Evolutionary conservation across 1,284 basidiomycete species (phyloP).

Genomic region (Melampsora larici-populina): DNA sequence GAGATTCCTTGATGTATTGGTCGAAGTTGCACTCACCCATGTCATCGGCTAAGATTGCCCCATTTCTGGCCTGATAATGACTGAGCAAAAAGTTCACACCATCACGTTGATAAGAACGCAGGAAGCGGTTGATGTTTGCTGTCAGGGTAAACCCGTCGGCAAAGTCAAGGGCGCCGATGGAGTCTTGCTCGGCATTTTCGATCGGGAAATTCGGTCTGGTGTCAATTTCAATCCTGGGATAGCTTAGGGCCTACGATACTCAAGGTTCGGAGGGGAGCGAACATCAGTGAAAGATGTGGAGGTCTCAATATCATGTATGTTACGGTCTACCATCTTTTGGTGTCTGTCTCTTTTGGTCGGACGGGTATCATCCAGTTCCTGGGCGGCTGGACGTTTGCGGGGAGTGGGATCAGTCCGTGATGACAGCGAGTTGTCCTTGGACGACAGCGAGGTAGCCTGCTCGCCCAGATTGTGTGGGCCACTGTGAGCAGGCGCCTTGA

Average conservation of each 20-base stretch:
- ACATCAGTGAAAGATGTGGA: neutral
- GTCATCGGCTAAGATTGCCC: slow-evolving; percentile 35
- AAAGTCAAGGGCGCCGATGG: slow-evolving; percentile 7
- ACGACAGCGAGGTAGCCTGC: neutral
- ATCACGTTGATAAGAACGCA: slow-evolving; percentile 40
- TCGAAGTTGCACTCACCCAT: slow-evolving; percentile 26
- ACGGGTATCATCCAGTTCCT: neutral
- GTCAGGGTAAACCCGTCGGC: slow-evolving; percentile 9
- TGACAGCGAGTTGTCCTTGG: neutral
- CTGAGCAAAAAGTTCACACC: slow-evolving; percentile 39
- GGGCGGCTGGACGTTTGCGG: neutral
- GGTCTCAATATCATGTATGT: neutral
- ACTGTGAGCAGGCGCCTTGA: neutral
- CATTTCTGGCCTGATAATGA: slow-evolving; percentile 20
- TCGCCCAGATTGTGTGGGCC: neutral
- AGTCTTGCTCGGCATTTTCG: slow-evolving; percentile 26
- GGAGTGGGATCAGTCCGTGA: too few species aligned
- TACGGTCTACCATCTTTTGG: neutral
- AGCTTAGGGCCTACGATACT: neutral
- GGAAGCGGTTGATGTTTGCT: slow-evolving; percentile 32
- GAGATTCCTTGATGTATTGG: neutral
- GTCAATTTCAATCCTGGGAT: slow-evolving; percentile 27
- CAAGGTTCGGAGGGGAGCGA: neutral
- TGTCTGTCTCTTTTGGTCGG: neutral
- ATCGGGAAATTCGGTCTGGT: slow-evolving; percentile 29